These are phyloP conservation scores for Phialocephala subalpina DNA, from an alignment of 2,329 filamentous ascomycete species.

Conservation along the genomic window DNA sequence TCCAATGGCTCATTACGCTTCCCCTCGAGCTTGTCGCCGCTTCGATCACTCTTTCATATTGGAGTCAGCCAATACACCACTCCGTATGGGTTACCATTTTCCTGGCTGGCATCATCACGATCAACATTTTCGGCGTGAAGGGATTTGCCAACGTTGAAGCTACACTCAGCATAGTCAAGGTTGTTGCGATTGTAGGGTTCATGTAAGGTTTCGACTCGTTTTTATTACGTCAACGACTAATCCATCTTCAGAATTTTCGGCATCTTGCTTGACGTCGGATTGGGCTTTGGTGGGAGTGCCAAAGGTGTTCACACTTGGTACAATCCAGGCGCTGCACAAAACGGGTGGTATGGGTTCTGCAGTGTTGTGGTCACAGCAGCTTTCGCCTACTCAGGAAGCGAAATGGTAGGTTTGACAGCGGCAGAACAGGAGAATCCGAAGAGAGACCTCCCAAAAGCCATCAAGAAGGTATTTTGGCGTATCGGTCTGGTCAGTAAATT, in stretches of 20 bases:
- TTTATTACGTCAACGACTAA: neutral
- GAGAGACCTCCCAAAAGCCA: constrained; percentile 54
- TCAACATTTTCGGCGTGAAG: constrained; percentile 87
- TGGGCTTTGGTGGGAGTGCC: neutral
- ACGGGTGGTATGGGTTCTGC: constrained; percentile 56
- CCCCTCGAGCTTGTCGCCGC: constrained; percentile 87
- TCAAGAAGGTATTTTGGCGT: constrained; percentile 60
- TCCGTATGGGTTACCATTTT: constrained; percentile 83
- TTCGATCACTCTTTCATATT: constrained; percentile 81
- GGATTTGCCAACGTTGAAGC: constrained; percentile 90
- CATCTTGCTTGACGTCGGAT: neutral
- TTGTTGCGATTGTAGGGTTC: constrained; percentile 74
- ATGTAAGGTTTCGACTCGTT: constrained; percentile 48
- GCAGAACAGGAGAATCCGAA: constrained; percentile 56
- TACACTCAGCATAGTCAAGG: constrained; percentile 83
- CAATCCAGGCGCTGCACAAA: constrained; percentile 50
- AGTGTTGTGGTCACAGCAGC: constrained; percentile 57
- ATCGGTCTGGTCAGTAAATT: constrained; percentile 46
- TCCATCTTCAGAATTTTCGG: neutral
- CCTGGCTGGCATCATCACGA: constrained; percentile 73
- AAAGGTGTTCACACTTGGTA: constrained; percentile 57
- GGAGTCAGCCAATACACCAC: constrained; percentile 59
- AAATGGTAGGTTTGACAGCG: constrained; percentile 57
- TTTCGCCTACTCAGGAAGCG: constrained; percentile 57
- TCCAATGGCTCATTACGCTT: constrained; percentile 84